Conservation (phyloP, 345 rosid species). For the Acer yangbiense region DNA sequence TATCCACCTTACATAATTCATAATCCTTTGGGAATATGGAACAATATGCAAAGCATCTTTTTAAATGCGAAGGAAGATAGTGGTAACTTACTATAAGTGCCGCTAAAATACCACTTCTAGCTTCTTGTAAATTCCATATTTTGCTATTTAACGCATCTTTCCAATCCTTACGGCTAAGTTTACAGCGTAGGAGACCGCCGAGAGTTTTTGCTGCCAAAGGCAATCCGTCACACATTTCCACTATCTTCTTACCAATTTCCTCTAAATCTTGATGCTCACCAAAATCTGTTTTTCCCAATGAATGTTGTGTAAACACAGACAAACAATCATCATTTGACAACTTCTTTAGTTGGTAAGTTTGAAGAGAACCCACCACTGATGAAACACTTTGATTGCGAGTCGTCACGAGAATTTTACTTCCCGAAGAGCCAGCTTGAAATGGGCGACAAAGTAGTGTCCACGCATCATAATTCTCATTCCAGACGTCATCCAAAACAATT, state of each 20-base stretch:
- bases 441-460: not conserved
- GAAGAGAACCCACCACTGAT: not conserved
- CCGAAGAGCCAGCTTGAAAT: not conserved
- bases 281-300: not conserved
- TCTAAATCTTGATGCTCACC: not conserved
- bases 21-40: slow-evolving; percentile 11
- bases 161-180: not conserved
- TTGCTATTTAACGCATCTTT: not conserved
- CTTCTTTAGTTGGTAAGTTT: not conserved
- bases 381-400: not conserved
- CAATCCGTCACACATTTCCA: not conserved
- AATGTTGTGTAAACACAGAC: not conserved
- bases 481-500: slow-evolving; percentile 30
- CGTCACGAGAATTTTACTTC: slow-evolving; percentile 12
- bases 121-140: not conserved
- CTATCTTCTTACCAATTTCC: slow-evolving; percentile 3
- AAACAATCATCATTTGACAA: not conserved
- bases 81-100: not conserved
- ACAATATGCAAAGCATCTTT: slow-evolving; percentile 17
- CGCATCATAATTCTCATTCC: slow-evolving; percentile 1
- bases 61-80: not conserved
- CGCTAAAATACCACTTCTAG: not conserved
- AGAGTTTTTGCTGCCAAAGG: not conserved
- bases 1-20: not conserved
- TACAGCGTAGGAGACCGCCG: not conserved